Evolutionary conservation across 1,284 basidiomycete genomes (phyloP).

Genomic region (Exobasidium cylindrosporum): DNA sequence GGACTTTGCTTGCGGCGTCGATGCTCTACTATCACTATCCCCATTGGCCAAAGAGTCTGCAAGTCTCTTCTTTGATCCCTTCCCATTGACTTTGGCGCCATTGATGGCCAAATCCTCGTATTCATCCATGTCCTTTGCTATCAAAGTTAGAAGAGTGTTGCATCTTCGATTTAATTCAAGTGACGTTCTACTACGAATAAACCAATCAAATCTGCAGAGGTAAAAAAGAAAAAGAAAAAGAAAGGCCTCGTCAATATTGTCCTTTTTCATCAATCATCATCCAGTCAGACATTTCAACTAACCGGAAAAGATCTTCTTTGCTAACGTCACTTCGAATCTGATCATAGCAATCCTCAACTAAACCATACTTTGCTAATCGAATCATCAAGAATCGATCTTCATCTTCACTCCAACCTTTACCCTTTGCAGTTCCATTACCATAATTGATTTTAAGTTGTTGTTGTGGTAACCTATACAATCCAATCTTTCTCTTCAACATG

Average conservation of each 20-base stretch:
- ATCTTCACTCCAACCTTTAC: slow-evolving; percentile 89
- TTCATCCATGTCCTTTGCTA: slow-evolving; percentile 9
- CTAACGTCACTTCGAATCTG: slow-evolving; percentile 93
- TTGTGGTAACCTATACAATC: slow-evolving; percentile 32
- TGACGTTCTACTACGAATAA: slow-evolving; percentile 90
- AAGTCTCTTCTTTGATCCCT: slow-evolving; percentile 3
- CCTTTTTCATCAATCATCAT: not conserved
- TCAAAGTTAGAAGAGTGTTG: slow-evolving; percentile 68
- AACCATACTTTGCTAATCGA: slow-evolving; percentile 84
- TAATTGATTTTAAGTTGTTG: slow-evolving; percentile 49
- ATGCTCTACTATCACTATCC: slow-evolving; percentile 13
- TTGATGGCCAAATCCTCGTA: not conserved
- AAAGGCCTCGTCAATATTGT: not conserved
- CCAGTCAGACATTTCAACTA: slow-evolving; percentile 13
- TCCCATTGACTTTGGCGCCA: not conserved
- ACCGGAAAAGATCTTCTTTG: slow-evolving; percentile 83
- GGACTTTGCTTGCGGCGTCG: slow-evolving; percentile 6
- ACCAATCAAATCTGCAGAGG: slow-evolving; percentile 77
- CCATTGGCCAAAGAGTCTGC: slow-evolving; percentile 7
- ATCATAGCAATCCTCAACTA: slow-evolving; percentile 91
- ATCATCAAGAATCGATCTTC: slow-evolving; percentile 94
- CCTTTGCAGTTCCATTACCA: slow-evolving; percentile 61
- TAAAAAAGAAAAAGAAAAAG: not conserved
- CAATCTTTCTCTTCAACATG: slow-evolving; percentile 37
- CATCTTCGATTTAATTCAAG: slow-evolving; percentile 87